Percentiles rank a stretch among this genome's conserved stretches.
Conservation (phyloP, 352 stramenopile species). For the Globisporangium recalcitrans region DNA sequence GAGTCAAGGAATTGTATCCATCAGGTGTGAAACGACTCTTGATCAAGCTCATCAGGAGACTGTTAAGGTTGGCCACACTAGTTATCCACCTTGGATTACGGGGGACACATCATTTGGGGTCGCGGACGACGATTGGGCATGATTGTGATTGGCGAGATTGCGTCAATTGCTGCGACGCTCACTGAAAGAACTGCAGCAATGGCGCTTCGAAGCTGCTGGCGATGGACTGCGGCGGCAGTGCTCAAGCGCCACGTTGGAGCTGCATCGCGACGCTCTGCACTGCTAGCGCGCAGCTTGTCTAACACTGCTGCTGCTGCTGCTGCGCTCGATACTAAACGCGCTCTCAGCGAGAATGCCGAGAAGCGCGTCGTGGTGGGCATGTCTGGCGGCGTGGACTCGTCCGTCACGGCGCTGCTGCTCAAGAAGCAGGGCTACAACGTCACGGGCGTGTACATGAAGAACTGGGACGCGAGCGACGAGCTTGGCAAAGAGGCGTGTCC, state of each 20-base stretch:
- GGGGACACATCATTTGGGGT: not conserved
- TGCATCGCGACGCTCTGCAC: not conserved
- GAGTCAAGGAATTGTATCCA: too few species aligned
- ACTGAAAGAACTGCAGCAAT: not conserved
- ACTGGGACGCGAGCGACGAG: slow-evolving; percentile 96
- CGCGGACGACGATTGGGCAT: not conserved
- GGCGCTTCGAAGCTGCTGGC: slow-evolving; percentile 7
- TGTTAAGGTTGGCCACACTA: slow-evolving; percentile 1
- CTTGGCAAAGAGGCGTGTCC: slow-evolving; percentile 77
- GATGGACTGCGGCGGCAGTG: not conserved
- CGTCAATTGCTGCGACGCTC: slow-evolving; percentile 1
- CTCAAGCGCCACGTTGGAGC: not conserved
- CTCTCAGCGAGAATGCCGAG: slow-evolving; percentile 18
- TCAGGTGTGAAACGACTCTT: not conserved
- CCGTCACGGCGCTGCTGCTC: slow-evolving; percentile 92
- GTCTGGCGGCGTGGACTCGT: slow-evolving; percentile 98
- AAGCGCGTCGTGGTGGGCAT: slow-evolving; percentile 94
- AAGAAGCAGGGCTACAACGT: slow-evolving; percentile 88
- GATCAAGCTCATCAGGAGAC: not conserved
- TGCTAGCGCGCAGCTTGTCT: not conserved
- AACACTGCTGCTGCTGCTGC: not conserved
- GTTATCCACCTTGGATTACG: not conserved
- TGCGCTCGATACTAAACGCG: not conserved
- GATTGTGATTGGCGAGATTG: slow-evolving; percentile 7
- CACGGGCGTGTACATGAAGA: slow-evolving; percentile 98